These are phyloP conservation scores for Drosera spatulata DNA, from an alignment of 179 eudicot genomes.

Conservation along the genomic window DNA sequence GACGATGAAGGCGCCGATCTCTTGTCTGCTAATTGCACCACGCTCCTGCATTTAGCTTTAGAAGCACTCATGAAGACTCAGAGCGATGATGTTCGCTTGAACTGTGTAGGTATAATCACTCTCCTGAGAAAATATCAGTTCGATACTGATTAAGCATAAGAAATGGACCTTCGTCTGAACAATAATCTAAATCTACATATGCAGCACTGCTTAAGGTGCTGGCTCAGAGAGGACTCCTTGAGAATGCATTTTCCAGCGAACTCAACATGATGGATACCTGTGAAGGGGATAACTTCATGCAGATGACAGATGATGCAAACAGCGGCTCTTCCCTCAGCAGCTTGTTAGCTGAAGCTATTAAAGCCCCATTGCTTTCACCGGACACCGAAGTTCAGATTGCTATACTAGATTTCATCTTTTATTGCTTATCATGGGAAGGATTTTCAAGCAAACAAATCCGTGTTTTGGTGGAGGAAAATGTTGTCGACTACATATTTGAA, in stretches of 20 bases:
- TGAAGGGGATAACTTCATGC: constrained; percentile 55
- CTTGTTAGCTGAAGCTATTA: constrained; percentile 95
- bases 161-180: not conserved
- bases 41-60: constrained; percentile 57
- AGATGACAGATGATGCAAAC: constrained; percentile 30
- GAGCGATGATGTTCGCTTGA: constrained; percentile 84
- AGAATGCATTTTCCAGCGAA: constrained; percentile 37
- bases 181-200: constrained; percentile 8
- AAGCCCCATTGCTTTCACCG: constrained; percentile 86
- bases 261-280: constrained; percentile 22
- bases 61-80: constrained; percentile 85
- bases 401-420: constrained; percentile 54
- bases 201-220: constrained; percentile 78
- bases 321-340: constrained; percentile 29
- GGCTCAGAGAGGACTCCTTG: constrained; percentile 68
- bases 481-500: constrained; percentile 58
- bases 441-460: constrained; percentile 47
- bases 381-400: constrained; percentile 72
- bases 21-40: constrained; percentile 39
- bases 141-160: not conserved
- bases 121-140: not conserved
- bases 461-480: constrained; percentile 65
- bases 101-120: constrained; percentile 66
- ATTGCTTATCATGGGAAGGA: constrained; percentile 47
- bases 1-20: constrained; percentile 43